These are phyloP conservation scores for Cucurbitaria berberidis DNA, from an alignment of 2,329 filamentous ascomycete species.

Conservation along the genomic window DNA sequence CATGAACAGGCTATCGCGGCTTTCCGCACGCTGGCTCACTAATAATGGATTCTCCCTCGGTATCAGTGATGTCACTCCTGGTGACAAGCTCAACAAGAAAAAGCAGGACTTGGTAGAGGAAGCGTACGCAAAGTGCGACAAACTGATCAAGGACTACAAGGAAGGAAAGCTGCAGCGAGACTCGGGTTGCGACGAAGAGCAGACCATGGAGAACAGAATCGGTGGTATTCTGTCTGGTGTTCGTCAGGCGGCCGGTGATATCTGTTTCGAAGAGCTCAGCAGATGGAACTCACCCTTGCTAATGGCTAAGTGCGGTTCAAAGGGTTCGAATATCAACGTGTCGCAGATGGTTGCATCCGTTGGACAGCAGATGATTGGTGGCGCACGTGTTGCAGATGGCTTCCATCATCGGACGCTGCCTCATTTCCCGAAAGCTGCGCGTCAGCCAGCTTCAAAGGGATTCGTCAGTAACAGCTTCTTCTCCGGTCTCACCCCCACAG, in stretches of 20 bases:
- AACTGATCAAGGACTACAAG: slow-evolving; percentile 82
- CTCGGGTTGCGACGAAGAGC: slow-evolving; percentile 86
- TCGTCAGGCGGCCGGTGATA: slow-evolving; percentile 85
- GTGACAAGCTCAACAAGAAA: slow-evolving; percentile 69
- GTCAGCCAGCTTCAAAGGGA: slow-evolving; percentile 91
- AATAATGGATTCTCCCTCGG: slow-evolving; percentile 96
- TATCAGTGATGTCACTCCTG: slow-evolving; percentile 91
- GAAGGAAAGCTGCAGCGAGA: slow-evolving; percentile 82
- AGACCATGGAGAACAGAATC: slow-evolving; percentile 88
- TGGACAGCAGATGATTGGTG: slow-evolving; percentile 96
- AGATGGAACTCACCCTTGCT: slow-evolving; percentile 90
- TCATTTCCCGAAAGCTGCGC: slow-evolving; percentile 92
- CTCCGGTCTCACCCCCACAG: slow-evolving; percentile 83
- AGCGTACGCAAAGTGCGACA: slow-evolving; percentile 81
- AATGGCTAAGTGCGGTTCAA: slow-evolving; percentile 97
- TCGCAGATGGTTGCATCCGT: slow-evolving; percentile 98
- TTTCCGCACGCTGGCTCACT: slow-evolving; percentile 86
- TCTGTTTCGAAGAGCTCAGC: slow-evolving; percentile 89
- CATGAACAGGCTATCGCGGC: slow-evolving; percentile 92
- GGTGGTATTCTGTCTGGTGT: slow-evolving; percentile 92
- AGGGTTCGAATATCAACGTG: slow-evolving; percentile 97
- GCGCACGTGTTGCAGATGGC: slow-evolving; percentile 89
- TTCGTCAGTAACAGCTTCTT: slow-evolving; percentile 99
- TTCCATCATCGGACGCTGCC: slow-evolving; percentile 95
- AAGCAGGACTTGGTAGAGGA: slow-evolving; percentile 78